Evolutionary conservation across 2,329 filamentous ascomycete genomes (phyloP), one percentile per base, ranked within the genome.

Genomic region (Alternaria triticina): DNA sequence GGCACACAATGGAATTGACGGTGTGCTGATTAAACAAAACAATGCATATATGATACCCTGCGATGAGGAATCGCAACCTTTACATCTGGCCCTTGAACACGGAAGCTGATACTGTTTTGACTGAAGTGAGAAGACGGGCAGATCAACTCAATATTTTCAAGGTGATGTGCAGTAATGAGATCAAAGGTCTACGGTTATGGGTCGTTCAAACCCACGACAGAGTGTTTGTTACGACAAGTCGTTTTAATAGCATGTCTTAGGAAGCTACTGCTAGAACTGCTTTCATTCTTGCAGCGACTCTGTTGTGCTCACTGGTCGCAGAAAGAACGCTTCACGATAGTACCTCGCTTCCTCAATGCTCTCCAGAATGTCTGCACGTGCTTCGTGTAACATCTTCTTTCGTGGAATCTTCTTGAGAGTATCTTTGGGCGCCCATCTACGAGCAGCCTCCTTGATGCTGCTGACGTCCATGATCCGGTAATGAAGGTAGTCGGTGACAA

Each of bases 381-480:
- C 96, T 80, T 95, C 88, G 82, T 99, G 96, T 55, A 89, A 83
- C 40, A 87, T 88, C 76, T 87, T 87, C 84, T 98, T 98, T 66
- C 76, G 80, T 12, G 95, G 94, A 27, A 87, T 89, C 47, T 84
- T 83, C 59, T 83, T 82, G 65, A 91, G 75, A 9, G 92, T 78
- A 8, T 87, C 84, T n/a, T 83, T 78, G 1, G 86, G 85, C 46
- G 89, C 90, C 95, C 96, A 99, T 49, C 95, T 86, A 68, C 89
- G 87, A 17, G 90, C 91, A 22, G 93, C 94, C 83, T 99, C 96
- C 82, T 98, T 98, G 75, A 98, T 88, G 50, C 89, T 87, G 80
- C 94, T 97, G 58, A 98, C 93, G 78, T 99, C 96, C 51, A 98
- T 82, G 67, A 99, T 91, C 15, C 96, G 88, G 81, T 99, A 94